Percentiles rank a stretch among this genome's conserved stretches.
phyloP scores from a whole-genome alignment of 768 basidiomycete species.

The Auricularia cornea region DNA sequence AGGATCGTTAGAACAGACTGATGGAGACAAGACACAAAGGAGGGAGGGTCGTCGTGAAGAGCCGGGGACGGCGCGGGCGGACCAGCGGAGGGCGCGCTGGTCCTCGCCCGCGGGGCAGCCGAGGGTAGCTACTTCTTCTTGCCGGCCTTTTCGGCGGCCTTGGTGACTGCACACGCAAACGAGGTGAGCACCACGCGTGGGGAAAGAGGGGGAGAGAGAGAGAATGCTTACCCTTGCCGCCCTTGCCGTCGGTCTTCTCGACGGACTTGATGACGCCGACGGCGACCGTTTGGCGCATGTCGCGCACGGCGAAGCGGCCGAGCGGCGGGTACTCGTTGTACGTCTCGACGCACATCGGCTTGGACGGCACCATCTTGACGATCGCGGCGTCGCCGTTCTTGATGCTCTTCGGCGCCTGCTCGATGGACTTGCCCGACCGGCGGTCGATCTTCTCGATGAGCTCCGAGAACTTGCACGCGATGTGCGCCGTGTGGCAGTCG shows the following conservation, averaged over 20 bases:
- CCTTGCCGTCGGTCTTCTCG: conserved; percentile 84
- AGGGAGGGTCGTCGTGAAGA: neutral
- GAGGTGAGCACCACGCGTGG: neutral
- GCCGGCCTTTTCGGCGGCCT: conserved; percentile 83
- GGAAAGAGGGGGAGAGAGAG: neutral
- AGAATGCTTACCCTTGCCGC: conserved; percentile 65
- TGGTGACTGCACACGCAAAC: conserved; percentile 52
- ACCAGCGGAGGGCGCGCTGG: neutral
- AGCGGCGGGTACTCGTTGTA: conserved; percentile 98
- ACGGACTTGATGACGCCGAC: conserved; percentile 98
- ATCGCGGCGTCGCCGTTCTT: conserved; percentile 99
- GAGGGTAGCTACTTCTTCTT: conserved; percentile 1
- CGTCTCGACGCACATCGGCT: conserved; percentile 92
- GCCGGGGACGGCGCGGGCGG: neutral
- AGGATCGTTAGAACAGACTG: neutral
- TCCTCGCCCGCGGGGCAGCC: neutral
- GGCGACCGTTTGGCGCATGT: conserved; percentile 99
- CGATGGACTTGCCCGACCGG: conserved; percentile 90
- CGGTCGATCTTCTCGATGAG: conserved; percentile 99
- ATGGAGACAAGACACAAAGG: neutral
- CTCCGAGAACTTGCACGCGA: conserved; percentile 98
- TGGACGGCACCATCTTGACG: conserved; percentile 91
- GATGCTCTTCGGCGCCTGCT: conserved; percentile 89
- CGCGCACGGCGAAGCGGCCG: conserved; percentile 98
- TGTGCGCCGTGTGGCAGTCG: conserved; percentile 99